phyloP scores from a whole-genome alignment of 2,329 filamentous ascomycete genomes.

The Scytalidium lignicola region DNA sequence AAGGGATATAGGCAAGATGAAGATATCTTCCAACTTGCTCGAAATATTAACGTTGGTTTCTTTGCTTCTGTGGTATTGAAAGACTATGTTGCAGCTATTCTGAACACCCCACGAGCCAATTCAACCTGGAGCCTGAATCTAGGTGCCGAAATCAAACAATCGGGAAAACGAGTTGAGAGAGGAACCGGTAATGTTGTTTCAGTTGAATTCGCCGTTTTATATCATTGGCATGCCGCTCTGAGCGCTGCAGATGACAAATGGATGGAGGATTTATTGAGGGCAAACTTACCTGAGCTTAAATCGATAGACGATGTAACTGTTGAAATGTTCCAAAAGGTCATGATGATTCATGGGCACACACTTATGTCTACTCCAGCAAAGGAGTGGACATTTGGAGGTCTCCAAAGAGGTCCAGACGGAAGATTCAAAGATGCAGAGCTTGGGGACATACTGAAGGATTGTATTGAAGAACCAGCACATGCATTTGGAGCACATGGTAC shows the following conservation, averaged over 20 bases:
- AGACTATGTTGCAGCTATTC: constrained; percentile 40
- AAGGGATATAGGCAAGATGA: constrained; percentile 36
- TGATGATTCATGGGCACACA: constrained; percentile 32
- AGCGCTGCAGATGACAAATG: constrained; percentile 39
- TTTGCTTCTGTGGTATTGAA: constrained; percentile 40
- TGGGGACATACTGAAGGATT: constrained; percentile 38
- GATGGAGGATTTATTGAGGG: constrained; percentile 36
- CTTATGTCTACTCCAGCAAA: constrained; percentile 28
- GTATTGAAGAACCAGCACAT: constrained; percentile 43
- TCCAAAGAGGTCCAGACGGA: constrained; percentile 35
- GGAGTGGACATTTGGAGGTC: constrained; percentile 37
- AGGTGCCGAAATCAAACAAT: constrained; percentile 38
- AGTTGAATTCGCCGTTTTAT: constrained; percentile 40
- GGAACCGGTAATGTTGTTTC: constrained; percentile 40
- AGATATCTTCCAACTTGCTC: constrained; percentile 40
- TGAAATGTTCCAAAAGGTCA: constrained; percentile 36
- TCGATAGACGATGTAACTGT: constrained; percentile 38
- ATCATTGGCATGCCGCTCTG: constrained; percentile 42
- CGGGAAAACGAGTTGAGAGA: constrained; percentile 34
- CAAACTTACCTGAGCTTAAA: constrained; percentile 31
- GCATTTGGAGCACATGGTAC: constrained; percentile 47
- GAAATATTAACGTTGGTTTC: constrained; percentile 43
- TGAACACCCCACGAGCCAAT: constrained; percentile 39
- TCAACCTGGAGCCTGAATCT: constrained; percentile 41
- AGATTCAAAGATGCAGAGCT: constrained; percentile 38